A percentile compares a stretch with the other conserved stretches of the same genome.
Evolutionary conservation across 2,329 filamentous ascomycete genomes (phyloP).

Genomic region (Apiospora malaysiana): DNA sequence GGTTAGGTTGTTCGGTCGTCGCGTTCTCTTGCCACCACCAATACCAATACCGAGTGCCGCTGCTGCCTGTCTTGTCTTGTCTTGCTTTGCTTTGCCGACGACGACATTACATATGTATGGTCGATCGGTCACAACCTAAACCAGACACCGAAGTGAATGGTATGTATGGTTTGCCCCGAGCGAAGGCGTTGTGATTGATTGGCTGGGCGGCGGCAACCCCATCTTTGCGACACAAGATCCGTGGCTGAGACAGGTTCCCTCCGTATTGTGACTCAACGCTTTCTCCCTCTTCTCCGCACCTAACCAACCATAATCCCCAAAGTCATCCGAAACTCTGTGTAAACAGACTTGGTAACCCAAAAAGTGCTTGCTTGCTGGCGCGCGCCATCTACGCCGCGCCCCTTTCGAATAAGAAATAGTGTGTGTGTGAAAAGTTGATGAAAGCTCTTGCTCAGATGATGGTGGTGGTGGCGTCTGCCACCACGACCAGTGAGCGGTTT

Average conservation of each 20-base stretch:
- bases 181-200: slow-evolving; percentile 6
- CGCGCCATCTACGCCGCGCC: slow-evolving; percentile 9
- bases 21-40: slow-evolving; percentile 3
- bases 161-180: too few species aligned
- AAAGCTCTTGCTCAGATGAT: background rate
- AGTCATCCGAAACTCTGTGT: background rate
- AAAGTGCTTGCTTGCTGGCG: background rate
- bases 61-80: background rate
- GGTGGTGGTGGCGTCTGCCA: background rate
- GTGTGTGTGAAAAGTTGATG: background rate
- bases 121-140: slow-evolving; percentile 9
- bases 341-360: background rate
- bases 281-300: background rate
- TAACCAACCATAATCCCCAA: background rate
- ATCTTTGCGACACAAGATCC: slow-evolving; percentile 11
- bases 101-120: background rate
- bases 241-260: slow-evolving; percentile 10
- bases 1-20: background rate
- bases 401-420: background rate
- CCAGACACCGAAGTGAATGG: background rate
- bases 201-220: background rate
- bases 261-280: slow-evolving; percentile 7
- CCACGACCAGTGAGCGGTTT: background rate
- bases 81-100: background rate
- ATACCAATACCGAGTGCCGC: too few species aligned